These are phyloP conservation scores for Macroventuria anomochaeta DNA, from an alignment of 2,329 filamentous ascomycete genomes.

Conservation along the genomic window DNA sequence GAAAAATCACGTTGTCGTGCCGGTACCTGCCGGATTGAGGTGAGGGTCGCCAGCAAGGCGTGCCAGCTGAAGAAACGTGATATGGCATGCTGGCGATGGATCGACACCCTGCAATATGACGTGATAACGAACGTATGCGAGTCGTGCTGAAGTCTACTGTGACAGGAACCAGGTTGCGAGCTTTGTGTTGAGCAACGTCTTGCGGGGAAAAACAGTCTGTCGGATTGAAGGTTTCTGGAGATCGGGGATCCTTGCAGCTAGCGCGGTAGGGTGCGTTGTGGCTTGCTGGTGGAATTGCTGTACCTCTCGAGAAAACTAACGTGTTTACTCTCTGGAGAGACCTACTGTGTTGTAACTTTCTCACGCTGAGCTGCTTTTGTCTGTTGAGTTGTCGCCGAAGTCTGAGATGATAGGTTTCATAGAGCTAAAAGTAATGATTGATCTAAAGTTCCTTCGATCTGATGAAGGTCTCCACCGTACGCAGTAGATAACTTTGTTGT, in stretches of 20 bases:
- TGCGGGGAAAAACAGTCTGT: conserved; percentile 5
- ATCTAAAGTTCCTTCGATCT: too few relatives aligned
- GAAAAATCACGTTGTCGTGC: conserved; percentile 15
- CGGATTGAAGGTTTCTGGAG: background rate
- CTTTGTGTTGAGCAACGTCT: background rate
- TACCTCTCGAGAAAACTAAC: background rate
- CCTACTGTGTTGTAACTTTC: too few relatives aligned
- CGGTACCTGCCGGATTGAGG: conserved; percentile 32
- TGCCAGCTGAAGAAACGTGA: conserved; percentile 13
- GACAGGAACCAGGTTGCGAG: background rate
- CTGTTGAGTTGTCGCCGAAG: too few relatives aligned
- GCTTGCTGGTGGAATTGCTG: background rate
- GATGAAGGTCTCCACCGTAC: too few relatives aligned
- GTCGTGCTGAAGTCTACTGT: background rate
- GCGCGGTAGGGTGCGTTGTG: background rate
- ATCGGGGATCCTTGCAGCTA: background rate
- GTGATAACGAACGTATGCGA: conserved; percentile 5
- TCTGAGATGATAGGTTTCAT: too few relatives aligned
- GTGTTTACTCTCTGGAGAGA: too few relatives aligned
- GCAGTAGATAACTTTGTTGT: too few relatives aligned
- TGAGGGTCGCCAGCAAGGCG: conserved; percentile 13
- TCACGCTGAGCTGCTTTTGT: too few relatives aligned
- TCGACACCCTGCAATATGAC: conserved; percentile 9
- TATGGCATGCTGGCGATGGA: conserved; percentile 18
- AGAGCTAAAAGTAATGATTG: too few relatives aligned